Evolutionary conservation across 345 rosid genomes (phyloP).

Genomic region (Dipteronia sinensis): DNA sequence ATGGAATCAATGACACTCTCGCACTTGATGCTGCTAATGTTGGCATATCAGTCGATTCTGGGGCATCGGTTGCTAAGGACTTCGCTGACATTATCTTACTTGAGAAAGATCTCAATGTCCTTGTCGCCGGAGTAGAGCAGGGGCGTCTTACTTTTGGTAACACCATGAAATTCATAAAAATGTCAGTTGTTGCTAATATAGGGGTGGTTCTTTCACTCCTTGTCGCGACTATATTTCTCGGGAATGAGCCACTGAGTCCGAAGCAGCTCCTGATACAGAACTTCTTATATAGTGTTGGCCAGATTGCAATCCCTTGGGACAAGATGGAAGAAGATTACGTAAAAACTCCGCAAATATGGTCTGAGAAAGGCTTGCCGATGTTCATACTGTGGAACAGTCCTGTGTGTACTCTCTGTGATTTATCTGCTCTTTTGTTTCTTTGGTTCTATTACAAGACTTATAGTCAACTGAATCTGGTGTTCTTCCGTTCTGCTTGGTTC

Average conservation of each 20-base stretch:
- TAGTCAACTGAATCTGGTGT: background rate
- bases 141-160: conserved; percentile 68
- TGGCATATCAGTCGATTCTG: conserved; percentile 71
- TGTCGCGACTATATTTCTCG: conserved; percentile 51
- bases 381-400: conserved; percentile 70
- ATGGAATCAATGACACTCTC: conserved; percentile 66
- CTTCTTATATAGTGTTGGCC: conserved; percentile 59
- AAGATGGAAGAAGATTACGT: conserved; percentile 63
- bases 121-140: conserved; percentile 66
- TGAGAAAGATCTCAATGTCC: conserved; percentile 73
- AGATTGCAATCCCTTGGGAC: conserved; percentile 76
- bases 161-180: conserved; percentile 73
- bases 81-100: conserved; percentile 67
- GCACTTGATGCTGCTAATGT: conserved; percentile 69
- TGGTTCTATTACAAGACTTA: conserved; percentile 36
- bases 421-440: conserved; percentile 45
- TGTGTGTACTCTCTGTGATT: conserved; percentile 56
- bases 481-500: conserved; percentile 63
- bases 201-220: conserved; percentile 61
- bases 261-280: conserved; percentile 66
- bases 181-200: conserved; percentile 67
- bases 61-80: conserved; percentile 70
- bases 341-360: conserved; percentile 57
- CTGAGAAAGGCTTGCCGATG: conserved; percentile 43
- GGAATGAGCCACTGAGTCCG: conserved; percentile 60